These are phyloP conservation scores for Myrmaecium sp. DNA, from an alignment of 2,329 filamentous ascomycete species.

Conservation along the genomic window DNA sequence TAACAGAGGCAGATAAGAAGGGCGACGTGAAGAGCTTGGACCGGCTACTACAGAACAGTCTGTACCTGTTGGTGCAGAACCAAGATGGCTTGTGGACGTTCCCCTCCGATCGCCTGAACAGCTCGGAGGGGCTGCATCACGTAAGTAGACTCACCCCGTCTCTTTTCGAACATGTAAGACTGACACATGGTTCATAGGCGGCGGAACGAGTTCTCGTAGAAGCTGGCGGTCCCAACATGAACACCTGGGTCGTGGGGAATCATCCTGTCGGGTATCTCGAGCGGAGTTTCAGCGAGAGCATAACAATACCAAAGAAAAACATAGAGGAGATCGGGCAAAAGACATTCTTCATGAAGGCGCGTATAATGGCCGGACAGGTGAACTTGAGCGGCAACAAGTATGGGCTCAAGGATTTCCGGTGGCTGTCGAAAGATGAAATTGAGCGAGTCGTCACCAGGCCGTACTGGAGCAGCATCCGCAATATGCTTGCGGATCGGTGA, in stretches of 20 bases:
- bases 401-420: conserved; percentile 70
- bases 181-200: conserved; percentile 37
- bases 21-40: conserved; percentile 66
- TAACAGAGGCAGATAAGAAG: conserved; percentile 61
- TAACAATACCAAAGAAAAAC: conserved; percentile 10
- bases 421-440: conserved; percentile 83
- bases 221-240: conserved; percentile 85
- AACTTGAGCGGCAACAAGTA: conserved; percentile 56
- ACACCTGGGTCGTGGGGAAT: conserved; percentile 92
- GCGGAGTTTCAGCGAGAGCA: conserved; percentile 30
- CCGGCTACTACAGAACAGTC: conserved; percentile 58
- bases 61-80: conserved; percentile 74
- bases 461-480: conserved; percentile 61
- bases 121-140: conserved; percentile 63
- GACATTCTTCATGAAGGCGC: conserved; percentile 88
- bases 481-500: conserved; percentile 70
- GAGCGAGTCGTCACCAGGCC: conserved; percentile 43
- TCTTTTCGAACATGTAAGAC: background rate
- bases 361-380: conserved; percentile 94
- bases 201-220: conserved; percentile 63
- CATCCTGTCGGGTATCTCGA: conserved; percentile 72
- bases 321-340: conserved; percentile 49
- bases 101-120: conserved; percentile 51
- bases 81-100: conserved; percentile 64
- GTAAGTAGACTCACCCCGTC: conserved; percentile 35